These are phyloP conservation scores for Penicillium sp. DNA, from an alignment of 2,329 filamentous ascomycete species.

Conservation along the genomic window DNA sequence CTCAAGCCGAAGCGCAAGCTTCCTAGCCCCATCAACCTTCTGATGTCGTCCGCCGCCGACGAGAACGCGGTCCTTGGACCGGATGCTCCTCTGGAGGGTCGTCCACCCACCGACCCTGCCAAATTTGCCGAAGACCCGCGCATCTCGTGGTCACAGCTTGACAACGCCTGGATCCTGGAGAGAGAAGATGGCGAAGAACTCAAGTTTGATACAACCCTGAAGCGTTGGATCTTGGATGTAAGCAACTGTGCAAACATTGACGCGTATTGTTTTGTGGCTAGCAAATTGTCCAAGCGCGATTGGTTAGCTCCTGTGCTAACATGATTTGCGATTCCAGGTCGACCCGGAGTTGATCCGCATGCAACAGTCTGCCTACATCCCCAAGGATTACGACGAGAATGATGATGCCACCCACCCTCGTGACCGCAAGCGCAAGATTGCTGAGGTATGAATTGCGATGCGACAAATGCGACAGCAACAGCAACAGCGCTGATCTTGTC, in stretches of 20 bases:
- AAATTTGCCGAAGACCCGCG: constrained; percentile 77
- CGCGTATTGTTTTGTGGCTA: neutral
- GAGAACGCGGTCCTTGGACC: too few relatives aligned
- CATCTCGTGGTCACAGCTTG: constrained; percentile 82
- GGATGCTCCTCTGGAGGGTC: too few relatives aligned
- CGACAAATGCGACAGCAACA: constrained; percentile 1
- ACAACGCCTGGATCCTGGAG: constrained; percentile 80
- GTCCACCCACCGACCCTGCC: constrained; percentile 50
- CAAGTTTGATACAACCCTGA: constrained; percentile 71
- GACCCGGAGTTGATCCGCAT: constrained; percentile 62
- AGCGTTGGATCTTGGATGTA: constrained; percentile 73
- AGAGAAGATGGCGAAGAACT: constrained; percentile 83
- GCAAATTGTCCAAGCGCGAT: neutral
- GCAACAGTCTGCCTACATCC: constrained; percentile 63
- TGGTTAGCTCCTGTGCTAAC: neutral
- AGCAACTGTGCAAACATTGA: constrained; percentile 14
- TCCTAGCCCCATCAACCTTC: too few relatives aligned
- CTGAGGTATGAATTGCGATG: constrained; percentile 50
- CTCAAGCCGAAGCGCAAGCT: too few relatives aligned
- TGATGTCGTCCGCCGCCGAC: too few relatives aligned
- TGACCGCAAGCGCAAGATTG: constrained; percentile 54
- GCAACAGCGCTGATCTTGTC: neutral
- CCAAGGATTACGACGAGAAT: constrained; percentile 60
- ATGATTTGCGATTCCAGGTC: constrained; percentile 44
- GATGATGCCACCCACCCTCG: constrained; percentile 52